Evolutionary conservation across 2,329 filamentous ascomycete species (phyloP).

Genomic region (Penicillium glabrum): DNA sequence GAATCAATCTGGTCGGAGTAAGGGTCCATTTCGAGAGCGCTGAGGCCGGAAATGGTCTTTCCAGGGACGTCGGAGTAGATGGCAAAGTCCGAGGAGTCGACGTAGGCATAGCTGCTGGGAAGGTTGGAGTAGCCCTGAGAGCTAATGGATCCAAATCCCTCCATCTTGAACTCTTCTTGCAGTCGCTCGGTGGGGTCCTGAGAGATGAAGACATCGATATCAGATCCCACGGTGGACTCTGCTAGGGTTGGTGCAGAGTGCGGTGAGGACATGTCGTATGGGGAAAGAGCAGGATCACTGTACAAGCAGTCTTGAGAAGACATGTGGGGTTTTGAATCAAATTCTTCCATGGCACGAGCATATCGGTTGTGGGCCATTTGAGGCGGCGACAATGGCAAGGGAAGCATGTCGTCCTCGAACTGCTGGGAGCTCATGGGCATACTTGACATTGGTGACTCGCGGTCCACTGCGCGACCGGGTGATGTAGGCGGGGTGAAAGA

Average conservation of each 20-base stretch:
- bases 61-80: conserved; percentile 32
- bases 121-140: conserved; percentile 30
- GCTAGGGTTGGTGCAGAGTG: conserved; percentile 36
- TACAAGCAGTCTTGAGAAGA: conserved; percentile 31
- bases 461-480: conserved; percentile 41
- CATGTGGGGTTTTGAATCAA: conserved; percentile 7
- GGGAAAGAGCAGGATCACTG: conserved; percentile 28
- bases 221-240: conserved; percentile 35
- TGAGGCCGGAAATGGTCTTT: conserved; percentile 29
- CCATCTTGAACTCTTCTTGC: conserved; percentile 33
- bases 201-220: conserved; percentile 44
- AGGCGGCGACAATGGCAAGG: conserved; percentile 34
- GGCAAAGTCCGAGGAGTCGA: conserved; percentile 28
- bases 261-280: conserved; percentile 38
- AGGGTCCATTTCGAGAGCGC: conserved; percentile 32
- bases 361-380: conserved; percentile 23
- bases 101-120: conserved; percentile 22
- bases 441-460: conserved; percentile 38
- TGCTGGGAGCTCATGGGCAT: conserved; percentile 39
- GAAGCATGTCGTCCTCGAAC: conserved; percentile 39
- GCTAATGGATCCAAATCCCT: conserved; percentile 10
- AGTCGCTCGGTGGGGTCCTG: conserved; percentile 31
- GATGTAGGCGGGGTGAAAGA: conserved; percentile 50
- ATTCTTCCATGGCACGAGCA: conserved; percentile 24
- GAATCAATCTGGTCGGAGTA: conserved; percentile 40